These are phyloP conservation scores for Melastoma candidum DNA, from an alignment of 441 rosid species.

Conservation along the genomic window DNA sequence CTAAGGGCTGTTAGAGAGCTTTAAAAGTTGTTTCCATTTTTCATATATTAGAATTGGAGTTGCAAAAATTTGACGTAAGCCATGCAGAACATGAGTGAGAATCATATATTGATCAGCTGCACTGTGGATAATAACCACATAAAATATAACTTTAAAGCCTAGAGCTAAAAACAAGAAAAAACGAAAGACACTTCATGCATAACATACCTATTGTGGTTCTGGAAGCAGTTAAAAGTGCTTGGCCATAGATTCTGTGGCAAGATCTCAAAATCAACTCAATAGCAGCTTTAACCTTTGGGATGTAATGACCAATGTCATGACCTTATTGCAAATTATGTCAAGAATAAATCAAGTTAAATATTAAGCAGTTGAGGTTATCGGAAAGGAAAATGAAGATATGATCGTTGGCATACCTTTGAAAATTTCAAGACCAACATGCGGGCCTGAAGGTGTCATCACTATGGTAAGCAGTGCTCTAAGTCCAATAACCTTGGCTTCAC, in stretches of 20 bases:
- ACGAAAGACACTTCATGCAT: too few relatives aligned
- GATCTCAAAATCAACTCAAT: conserved; percentile 91
- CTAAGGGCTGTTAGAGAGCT: too few relatives aligned
- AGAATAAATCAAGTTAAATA: conserved; percentile 5
- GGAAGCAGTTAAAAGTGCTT: conserved; percentile 91
- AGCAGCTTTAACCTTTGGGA: conserved; percentile 98
- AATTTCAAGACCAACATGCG: conserved; percentile 81
- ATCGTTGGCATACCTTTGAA: conserved; percentile 50
- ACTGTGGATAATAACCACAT: too few relatives aligned
- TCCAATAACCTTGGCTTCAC: conserved; percentile 98
- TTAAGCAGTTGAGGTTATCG: not conserved
- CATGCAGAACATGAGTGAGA: too few relatives aligned
- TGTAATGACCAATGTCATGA: conserved; percentile 85
- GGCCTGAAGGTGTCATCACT: conserved; percentile 89
- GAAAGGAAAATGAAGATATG: not conserved
- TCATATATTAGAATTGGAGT: too few relatives aligned
- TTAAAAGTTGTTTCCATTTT: too few relatives aligned
- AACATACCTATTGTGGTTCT: conserved; percentile 71
- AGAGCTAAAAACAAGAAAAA: too few relatives aligned
- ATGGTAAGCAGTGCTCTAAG: conserved; percentile 95
- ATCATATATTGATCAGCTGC: too few relatives aligned
- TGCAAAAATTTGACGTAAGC: too few relatives aligned
- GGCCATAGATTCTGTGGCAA: conserved; percentile 78
- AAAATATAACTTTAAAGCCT: too few relatives aligned
- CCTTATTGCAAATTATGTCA: conserved; percentile 35